Evolutionary conservation across 768 basidiomycete genomes (phyloP).

Genomic region (Amylocystis lapponica): DNA sequence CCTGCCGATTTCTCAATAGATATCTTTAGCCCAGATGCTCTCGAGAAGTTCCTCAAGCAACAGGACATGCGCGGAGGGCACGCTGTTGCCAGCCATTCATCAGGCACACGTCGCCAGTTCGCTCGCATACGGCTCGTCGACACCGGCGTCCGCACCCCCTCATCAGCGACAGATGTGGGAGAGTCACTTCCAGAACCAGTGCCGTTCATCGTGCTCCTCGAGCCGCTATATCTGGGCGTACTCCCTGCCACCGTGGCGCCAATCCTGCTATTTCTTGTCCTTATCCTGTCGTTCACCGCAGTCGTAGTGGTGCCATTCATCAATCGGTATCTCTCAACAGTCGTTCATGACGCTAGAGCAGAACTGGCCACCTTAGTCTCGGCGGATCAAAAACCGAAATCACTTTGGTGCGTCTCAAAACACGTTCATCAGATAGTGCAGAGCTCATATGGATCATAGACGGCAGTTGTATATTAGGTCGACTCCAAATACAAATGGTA

Average conservation of each 20-base stretch:
- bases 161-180: constrained; percentile 11
- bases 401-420: too few species aligned
- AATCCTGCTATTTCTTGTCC: constrained; percentile 20
- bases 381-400: too few species aligned
- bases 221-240: constrained; percentile 54
- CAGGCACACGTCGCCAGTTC: constrained; percentile 39
- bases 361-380: too few species aligned
- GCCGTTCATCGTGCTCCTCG: constrained; percentile 48
- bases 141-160: constrained; percentile 47
- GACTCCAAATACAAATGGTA: too few species aligned
- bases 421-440: too few species aligned
- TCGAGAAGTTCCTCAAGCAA: not conserved
- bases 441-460: too few species aligned
- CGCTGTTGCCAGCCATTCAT: not conserved
- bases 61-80: not conserved
- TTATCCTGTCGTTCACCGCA: too few species aligned
- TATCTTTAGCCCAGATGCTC: constrained; percentile 30
- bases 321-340: too few species aligned
- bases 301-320: too few species aligned
- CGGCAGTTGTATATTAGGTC: too few species aligned
- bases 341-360: too few species aligned
- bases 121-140: constrained; percentile 53
- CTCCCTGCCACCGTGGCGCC: constrained; percentile 49
- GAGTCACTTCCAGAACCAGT: constrained; percentile 26
- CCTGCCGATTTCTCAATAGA: constrained; percentile 41